These are phyloP conservation scores for Volvariella surrecta DNA, from an alignment of 1,284 basidiomycete genomes.

Conservation along the genomic window DNA sequence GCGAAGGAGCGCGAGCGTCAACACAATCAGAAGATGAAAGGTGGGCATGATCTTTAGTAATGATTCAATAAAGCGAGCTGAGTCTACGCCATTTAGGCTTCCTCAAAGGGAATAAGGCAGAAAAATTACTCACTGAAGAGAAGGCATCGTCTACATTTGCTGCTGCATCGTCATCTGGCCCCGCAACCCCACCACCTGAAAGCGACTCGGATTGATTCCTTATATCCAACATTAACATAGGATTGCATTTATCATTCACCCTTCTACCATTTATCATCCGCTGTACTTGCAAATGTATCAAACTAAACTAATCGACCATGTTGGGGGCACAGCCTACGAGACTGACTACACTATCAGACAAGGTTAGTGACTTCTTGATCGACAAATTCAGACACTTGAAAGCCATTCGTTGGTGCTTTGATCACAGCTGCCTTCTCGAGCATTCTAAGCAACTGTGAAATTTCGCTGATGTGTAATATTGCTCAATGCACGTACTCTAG, in stretches of 20 bases:
- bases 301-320: not conserved
- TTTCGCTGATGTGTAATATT: not conserved
- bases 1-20: conserved; percentile 60
- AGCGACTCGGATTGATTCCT: no score
- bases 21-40: conserved; percentile 67
- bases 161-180: no score
- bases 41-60: conserved; percentile 32
- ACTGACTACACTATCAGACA: conserved; percentile 18
- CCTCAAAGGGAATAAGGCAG: conserved; percentile 19
- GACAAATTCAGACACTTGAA: conserved; percentile 55
- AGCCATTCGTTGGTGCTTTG: conserved; percentile 43
- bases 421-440: conserved; percentile 74
- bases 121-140: conserved; percentile 8
- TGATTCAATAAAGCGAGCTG: no score
- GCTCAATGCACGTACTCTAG: conserved; percentile 42
- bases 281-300: not conserved
- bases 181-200: no score
- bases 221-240: no score
- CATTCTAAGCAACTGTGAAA: conserved; percentile 33
- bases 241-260: no score
- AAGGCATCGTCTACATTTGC: not conserved
- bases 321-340: no score
- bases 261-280: not conserved
- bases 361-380: conserved; percentile 36
- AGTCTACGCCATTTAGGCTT: conserved; percentile 25